Base-by-base conservation (phyloP, 116 monocot species). In the Posidonia oceanica region DNA sequence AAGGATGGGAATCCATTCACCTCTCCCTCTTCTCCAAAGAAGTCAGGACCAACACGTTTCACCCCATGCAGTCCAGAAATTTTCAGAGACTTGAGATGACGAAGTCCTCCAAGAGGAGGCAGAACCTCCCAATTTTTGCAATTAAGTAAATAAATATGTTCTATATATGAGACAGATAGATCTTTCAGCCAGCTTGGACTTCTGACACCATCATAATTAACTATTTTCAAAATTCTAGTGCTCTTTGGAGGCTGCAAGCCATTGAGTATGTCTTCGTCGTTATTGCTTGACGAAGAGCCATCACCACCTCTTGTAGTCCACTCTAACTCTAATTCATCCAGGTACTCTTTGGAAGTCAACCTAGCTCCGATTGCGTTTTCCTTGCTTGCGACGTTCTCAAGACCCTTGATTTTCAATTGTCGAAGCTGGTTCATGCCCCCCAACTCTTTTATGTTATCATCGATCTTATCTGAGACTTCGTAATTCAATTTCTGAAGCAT, bases 71-170 rank as follows among this genome's bases (percentile, higher is more conserved):
- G 29, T 29, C 29, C 29, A 29, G 29, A 29, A 57, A 0, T 0
- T 0, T 6, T 0, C 16, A 57, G 5, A 57, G 0, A 0, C 18
- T 57, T 0, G 16, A 57, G 18, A 57, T 0, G 18, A 6, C 2
- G 16, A 15, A 57, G 57, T 57, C 18, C 6, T 18, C 57, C 57
- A 18, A 57, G 57, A 57, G 57, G 57, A 17, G 57, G 57, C 5
- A 57, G 18, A 17, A 2, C 16, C 18, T 57, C 18, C 57, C 16
- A 7, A 6, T 0, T 16, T 4, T 18, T 5, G 5, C 57, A 57
- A 1, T 16, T 0, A 17, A 0, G 0, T 0, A 57, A 18, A 4
- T 0, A 0, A 2, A 57, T 3, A 57, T 2, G 0, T 57, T 57
- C 6, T 6, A 57, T 16, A 18, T 57, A 2, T 0, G 0, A 5